Conservation (phyloP, 495 filamentous ascomycete genomes). For the Penicillium silybi region DNA sequence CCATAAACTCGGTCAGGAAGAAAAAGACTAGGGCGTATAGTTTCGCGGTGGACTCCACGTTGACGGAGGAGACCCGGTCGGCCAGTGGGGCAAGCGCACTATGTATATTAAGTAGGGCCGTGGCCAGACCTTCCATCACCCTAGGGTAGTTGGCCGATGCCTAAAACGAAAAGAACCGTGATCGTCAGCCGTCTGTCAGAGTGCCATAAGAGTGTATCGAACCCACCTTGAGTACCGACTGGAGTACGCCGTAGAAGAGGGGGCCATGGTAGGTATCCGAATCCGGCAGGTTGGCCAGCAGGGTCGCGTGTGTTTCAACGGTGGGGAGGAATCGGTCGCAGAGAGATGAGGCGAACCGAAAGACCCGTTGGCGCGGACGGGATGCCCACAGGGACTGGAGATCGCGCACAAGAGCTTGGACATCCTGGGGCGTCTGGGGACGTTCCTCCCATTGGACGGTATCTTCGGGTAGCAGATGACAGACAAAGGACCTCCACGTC, state of each 20-base stretch:
- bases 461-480: conserved; percentile 29
- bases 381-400: conserved; percentile 33
- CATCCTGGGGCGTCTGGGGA: conserved; percentile 31
- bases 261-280: conserved; percentile 33
- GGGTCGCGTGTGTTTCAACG: conserved; percentile 32
- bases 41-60: conserved; percentile 30
- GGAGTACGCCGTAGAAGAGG: conserved; percentile 43
- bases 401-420: conserved; percentile 26
- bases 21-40: conserved; percentile 46
- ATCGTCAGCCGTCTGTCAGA: not conserved
- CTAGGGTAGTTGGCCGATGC: conserved; percentile 43
- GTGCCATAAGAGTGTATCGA: not conserved
- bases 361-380: conserved; percentile 25
- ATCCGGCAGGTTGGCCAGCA: conserved; percentile 36
- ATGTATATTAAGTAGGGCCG: conserved; percentile 41
- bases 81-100: conserved; percentile 28
- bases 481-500: conserved; percentile 42
- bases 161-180: conserved; percentile 18
- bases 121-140: conserved; percentile 42
- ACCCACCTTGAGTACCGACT: conserved; percentile 44
- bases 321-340: conserved; percentile 37
- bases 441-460: conserved; percentile 33
- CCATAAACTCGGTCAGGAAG: conserved; percentile 45
- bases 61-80: conserved; percentile 14
- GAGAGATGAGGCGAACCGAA: conserved; percentile 27